A percentile compares a stretch with the other conserved stretches of the same genome.
Evolutionary conservation across 768 basidiomycete genomes (phyloP).

Genomic region (Suillus weaverae): DNA sequence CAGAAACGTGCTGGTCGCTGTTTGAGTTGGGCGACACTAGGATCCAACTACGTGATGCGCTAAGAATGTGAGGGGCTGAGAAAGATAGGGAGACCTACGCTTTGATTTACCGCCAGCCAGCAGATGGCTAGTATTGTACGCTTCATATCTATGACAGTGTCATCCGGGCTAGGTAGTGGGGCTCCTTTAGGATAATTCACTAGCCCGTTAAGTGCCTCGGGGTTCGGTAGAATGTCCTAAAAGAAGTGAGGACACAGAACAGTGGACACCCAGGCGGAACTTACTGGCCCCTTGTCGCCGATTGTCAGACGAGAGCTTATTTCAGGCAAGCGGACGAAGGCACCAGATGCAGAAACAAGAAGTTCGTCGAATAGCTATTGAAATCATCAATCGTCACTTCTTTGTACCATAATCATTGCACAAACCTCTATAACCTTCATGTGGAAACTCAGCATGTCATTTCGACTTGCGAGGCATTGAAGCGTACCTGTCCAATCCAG

Average conservation of each 20-base stretch:
- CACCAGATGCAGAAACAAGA: slow-evolving; percentile 64
- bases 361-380: slow-evolving; percentile 81
- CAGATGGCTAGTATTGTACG: slow-evolving; percentile 79
- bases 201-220: slow-evolving; percentile 45
- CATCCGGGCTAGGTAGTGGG: slow-evolving; percentile 43
- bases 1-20: slow-evolving; percentile 76
- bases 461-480: slow-evolving; percentile 8
- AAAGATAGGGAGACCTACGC: slow-evolving; percentile 43
- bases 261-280: slow-evolving; percentile 24
- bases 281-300: slow-evolving; percentile 73
- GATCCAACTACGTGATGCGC: slow-evolving; percentile 45
- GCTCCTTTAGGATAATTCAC: slow-evolving; percentile 47
- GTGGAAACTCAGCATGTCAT: slow-evolving; percentile 4
- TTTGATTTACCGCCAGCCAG: slow-evolving; percentile 89
- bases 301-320: slow-evolving; percentile 72
- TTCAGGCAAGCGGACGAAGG: slow-evolving; percentile 74
- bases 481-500: slow-evolving; percentile 85
- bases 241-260: slow-evolving; percentile 8
- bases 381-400: slow-evolving; percentile 12
- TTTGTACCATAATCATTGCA: not conserved
- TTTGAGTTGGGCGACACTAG: slow-evolving; percentile 51
- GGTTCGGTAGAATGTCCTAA: slow-evolving; percentile 68
- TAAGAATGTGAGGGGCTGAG: slow-evolving; percentile 28
- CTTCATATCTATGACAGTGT: slow-evolving; percentile 69
- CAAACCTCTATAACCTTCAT: slow-evolving; percentile 74